Base-by-base conservation (phyloP, 495 filamentous ascomycete species). In the Penicillium canescens region DNA sequence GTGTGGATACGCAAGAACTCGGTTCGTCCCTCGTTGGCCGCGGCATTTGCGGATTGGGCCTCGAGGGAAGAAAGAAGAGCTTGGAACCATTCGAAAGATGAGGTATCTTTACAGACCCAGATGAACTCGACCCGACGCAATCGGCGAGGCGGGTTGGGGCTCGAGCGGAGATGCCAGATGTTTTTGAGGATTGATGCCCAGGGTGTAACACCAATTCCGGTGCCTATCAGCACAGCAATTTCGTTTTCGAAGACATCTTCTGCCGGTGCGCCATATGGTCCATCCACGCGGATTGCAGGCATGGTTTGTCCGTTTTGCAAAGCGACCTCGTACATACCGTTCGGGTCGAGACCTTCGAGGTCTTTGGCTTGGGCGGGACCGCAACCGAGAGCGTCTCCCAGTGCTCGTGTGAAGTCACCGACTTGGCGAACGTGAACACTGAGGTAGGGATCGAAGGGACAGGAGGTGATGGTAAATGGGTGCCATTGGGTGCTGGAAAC, bases 51-150 rank as follows among this genome's bases (percentile, higher is more conserved):
- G 34, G 85, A 88, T 65, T 99, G 94, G 31, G 84, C 76, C 64
- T 99, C 94, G n/a, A 99, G 86, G 0, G 88, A 92, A 5, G 87
- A 90, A 10, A 98, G 83, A 4, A 98, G 86, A 10, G 87, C 87
- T 69, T 98, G 95, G 76, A 98, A 98, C 94, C 94, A 98, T 75
- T 98, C 94, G 67, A 98, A 98, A 1, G 93, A 96, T 35, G 79
- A 84, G 2, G 92, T 98, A 62, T 98, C 93, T 68, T 88, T 95
- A 81, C 95, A 98, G 50, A 98, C 86, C 94, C 94, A 99, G 77
- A 98, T 96, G 71, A 99, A 98, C 69, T 99, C 94, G 14, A 99
- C 92, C 69, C 94, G 86, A 46, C 92, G 86, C 37, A 99, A 82
- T 66, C 95, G 89, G 28, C 82, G 85, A 0, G 92, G 91, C 24